phyloP scores from a whole-genome alignment of 164 flowering plant genomes.

The Dillenia suffruticosa region DNA sequence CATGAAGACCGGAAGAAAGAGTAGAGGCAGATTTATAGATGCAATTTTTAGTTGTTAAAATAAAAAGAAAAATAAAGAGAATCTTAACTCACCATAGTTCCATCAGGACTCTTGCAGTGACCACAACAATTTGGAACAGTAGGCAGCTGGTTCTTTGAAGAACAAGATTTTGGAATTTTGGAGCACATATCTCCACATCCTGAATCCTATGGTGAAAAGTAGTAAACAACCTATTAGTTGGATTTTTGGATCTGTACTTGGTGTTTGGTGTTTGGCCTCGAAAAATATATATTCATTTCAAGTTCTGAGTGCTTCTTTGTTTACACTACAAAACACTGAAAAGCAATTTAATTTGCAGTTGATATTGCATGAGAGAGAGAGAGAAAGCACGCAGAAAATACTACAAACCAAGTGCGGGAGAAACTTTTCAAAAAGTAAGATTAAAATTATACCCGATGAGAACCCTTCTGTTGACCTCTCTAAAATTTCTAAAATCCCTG shows the following conservation, averaged over 20 bases:
- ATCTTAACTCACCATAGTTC: slow-evolving; percentile 8
- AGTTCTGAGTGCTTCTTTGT: neutral
- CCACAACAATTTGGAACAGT: slow-evolving; percentile 2
- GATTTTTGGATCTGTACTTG: neutral
- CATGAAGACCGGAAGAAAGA: slow-evolving; percentile 10
- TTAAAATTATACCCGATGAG: too few species aligned
- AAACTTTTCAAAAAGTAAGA: too few species aligned
- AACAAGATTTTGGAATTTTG: neutral
- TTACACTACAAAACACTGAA: neutral
- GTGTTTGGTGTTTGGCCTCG: neutral
- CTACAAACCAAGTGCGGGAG: too few species aligned
- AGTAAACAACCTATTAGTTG: neutral
- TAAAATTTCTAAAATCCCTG: too few species aligned
- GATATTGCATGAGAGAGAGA: too few species aligned
- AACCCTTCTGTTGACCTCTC: too few species aligned
- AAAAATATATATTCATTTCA: neutral
- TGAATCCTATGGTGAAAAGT: slow-evolving; percentile 11
- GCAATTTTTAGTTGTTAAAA: neutral
- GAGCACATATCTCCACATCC: slow-evolving; percentile 4
- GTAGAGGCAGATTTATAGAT: neutral
- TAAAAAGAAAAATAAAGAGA: neutral
- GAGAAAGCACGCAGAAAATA: too few species aligned
- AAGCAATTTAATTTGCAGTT: neutral
- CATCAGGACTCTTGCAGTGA: slow-evolving; percentile 13
- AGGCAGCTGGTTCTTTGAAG: neutral